phyloP scores from a whole-genome alignment of 495 filamentous ascomycete species.

The Hypoxylon intermedium region DNA sequence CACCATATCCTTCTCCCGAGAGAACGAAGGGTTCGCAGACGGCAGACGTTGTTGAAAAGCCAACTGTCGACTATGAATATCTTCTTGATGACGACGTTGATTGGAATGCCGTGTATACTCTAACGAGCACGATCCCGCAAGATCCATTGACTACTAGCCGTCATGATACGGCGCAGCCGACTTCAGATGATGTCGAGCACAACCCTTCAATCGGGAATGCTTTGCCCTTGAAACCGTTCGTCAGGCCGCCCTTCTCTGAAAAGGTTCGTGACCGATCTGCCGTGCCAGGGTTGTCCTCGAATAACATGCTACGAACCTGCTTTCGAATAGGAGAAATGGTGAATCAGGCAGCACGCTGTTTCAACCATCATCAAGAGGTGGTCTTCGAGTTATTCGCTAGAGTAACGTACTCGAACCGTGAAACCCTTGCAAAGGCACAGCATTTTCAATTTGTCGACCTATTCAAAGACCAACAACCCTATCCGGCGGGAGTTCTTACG shows the following conservation, averaged over 20 bases:
- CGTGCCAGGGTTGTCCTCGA: constrained; percentile 58
- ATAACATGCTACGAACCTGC: constrained; percentile 60
- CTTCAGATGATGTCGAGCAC: neutral
- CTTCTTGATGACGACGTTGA: constrained; percentile 48
- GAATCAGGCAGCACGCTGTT: constrained; percentile 49
- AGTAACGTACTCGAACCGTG: constrained; percentile 61
- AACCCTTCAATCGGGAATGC: neutral
- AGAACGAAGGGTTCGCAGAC: constrained; percentile 4
- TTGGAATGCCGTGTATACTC: constrained; percentile 43
- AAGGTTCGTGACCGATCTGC: constrained; percentile 58
- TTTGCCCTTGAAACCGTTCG: constrained; percentile 48
- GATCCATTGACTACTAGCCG: neutral
- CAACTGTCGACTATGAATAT: constrained; percentile 24
- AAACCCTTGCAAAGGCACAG: constrained; percentile 53
- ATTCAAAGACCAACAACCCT: constrained; percentile 62
- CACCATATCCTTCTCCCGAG: constrained; percentile 14
- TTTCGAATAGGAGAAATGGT: constrained; percentile 68
- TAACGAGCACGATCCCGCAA: constrained; percentile 15
- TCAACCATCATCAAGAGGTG: constrained; percentile 47
- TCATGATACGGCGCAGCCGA: neutral
- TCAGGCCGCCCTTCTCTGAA: constrained; percentile 57
- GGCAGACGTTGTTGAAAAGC: neutral
- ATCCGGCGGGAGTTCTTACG: constrained; percentile 56
- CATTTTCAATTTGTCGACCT: constrained; percentile 66
- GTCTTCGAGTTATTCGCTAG: constrained; percentile 66